Percentiles rank a stretch among this genome's conserved stretches.
phyloP scores from a whole-genome alignment of 768 basidiomycete genomes.

The Guyanaporus albipodus region DNA sequence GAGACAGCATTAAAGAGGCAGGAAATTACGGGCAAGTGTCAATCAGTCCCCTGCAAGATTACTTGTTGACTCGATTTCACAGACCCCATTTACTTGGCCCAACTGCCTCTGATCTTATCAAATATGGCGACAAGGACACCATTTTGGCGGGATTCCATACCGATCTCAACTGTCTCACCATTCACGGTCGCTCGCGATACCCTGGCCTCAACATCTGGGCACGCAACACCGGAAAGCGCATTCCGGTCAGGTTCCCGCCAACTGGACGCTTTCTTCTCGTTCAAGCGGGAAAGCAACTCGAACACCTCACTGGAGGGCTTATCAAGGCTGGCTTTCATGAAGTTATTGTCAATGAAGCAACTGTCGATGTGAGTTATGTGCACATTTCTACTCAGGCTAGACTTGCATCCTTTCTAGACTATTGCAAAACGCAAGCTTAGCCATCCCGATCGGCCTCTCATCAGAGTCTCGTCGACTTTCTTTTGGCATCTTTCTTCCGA shows the following conservation, averaged over 20 bases:
- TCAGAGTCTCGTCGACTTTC: constrained; percentile 95
- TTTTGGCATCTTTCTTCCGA: constrained; percentile 94
- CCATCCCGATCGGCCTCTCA: constrained; percentile 74
- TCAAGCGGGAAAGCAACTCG: constrained; percentile 94
- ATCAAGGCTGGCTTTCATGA: constrained; percentile 95
- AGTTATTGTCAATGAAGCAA: constrained; percentile 83
- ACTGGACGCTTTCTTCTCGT: constrained; percentile 82
- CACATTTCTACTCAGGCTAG: neutral
- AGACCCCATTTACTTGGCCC: constrained; percentile 89
- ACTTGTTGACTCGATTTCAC: constrained; percentile 4
- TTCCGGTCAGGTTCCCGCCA: constrained; percentile 80
- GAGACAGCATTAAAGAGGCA: constrained; percentile 69
- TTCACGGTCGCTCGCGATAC: constrained; percentile 81
- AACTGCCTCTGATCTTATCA: constrained; percentile 84
- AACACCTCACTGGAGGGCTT: constrained; percentile 78
- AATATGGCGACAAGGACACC: constrained; percentile 73
- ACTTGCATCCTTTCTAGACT: constrained; percentile 38
- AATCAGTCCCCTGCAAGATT: neutral
- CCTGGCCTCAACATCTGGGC: constrained; percentile 95
- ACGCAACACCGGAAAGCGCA: constrained; percentile 86
- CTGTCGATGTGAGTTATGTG: constrained; percentile 52
- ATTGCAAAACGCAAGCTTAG: constrained; percentile 57
- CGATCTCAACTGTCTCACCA: constrained; percentile 92
- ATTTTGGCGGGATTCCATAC: constrained; percentile 94
- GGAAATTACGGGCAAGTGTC: constrained; percentile 73